Evolutionary conservation across 83 land plant genomes (phyloP).

Genomic region (Thuja plicata): DNA sequence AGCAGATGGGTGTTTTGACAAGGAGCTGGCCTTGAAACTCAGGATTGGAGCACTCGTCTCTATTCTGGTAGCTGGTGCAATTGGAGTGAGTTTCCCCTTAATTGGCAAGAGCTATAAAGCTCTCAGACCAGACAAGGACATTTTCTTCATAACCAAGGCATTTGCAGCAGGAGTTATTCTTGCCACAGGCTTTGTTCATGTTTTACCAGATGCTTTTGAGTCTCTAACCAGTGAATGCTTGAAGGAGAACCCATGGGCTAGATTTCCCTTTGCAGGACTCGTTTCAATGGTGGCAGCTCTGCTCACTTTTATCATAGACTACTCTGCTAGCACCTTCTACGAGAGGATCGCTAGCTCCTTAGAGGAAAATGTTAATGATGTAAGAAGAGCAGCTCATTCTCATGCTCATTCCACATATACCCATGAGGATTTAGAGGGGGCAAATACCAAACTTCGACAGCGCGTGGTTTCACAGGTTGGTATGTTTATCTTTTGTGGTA

Average conservation of each 20-base stretch:
- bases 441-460: not conserved
- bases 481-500: too few species aligned
- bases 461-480: not conserved
- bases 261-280: conserved; percentile 49
- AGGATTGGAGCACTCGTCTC: conserved; percentile 21
- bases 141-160: conserved; percentile 30
- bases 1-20: conserved; percentile 1
- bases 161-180: conserved; percentile 38
- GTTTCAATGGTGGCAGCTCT: conserved; percentile 37
- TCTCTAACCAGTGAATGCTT: conserved; percentile 30
- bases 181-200: too few species aligned
- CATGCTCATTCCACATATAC: not conserved
- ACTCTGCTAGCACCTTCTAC: conserved; percentile 26
- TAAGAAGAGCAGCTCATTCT: too few species aligned
- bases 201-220: too few species aligned
- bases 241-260: conserved; percentile 18
- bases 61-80: conserved; percentile 26
- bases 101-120: conserved; percentile 14
- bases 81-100: conserved; percentile 37
- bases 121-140: conserved; percentile 24
- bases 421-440: not conserved
- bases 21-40: conserved; percentile 22
- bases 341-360: not conserved
- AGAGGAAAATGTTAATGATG: too few species aligned
- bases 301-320: conserved; percentile 14